phyloP scores from a whole-genome alignment of 352 stramenopile genomes.

The Aphanomyces invadans region DNA sequence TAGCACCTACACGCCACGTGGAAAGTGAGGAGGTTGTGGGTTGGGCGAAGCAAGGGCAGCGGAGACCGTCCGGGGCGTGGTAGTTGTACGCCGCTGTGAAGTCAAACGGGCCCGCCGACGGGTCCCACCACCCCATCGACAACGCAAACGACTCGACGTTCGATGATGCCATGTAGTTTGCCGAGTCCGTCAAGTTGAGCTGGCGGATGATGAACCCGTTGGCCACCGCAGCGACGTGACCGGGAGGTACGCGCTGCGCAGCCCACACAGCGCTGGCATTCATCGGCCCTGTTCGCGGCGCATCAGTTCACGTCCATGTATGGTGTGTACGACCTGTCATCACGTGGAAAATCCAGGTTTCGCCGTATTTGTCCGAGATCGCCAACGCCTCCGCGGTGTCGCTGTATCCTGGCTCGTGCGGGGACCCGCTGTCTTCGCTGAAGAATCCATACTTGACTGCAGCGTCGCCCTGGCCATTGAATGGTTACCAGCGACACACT shows the following conservation, averaged over 20 bases:
- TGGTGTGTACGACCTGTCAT: conserved; percentile 49
- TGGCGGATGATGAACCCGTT: conserved; percentile 71
- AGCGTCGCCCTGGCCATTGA: conserved; percentile 32
- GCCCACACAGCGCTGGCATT: conserved; percentile 45
- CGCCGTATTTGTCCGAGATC: conserved; percentile 39
- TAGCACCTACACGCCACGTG: too few species aligned
- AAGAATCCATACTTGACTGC: conserved; percentile 68
- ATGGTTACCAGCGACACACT: neutral
- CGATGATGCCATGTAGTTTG: conserved; percentile 19
- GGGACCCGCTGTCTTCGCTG: conserved; percentile 32
- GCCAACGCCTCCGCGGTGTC: conserved; percentile 45
- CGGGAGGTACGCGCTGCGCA: conserved; percentile 50
- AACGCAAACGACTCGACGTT: conserved; percentile 46
- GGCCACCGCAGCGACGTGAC: conserved; percentile 51
- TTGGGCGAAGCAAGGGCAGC: conserved; percentile 28
- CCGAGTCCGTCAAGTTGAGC: conserved; percentile 28
- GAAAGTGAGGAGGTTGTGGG: too few species aligned
- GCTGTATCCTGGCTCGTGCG: conserved; percentile 13
- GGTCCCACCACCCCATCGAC: conserved; percentile 80
- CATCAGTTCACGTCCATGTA: neutral
- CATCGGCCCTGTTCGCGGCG: conserved; percentile 32
- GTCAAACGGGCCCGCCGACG: conserved; percentile 44
- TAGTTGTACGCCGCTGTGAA: conserved; percentile 66
- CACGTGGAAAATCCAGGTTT: conserved; percentile 76
- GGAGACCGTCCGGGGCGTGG: conserved; percentile 42